A percentile compares a stretch with the other conserved stretches of the same genome.
phyloP scores from a whole-genome alignment of 805 yeast genomes.

The Pichia californica region DNA sequence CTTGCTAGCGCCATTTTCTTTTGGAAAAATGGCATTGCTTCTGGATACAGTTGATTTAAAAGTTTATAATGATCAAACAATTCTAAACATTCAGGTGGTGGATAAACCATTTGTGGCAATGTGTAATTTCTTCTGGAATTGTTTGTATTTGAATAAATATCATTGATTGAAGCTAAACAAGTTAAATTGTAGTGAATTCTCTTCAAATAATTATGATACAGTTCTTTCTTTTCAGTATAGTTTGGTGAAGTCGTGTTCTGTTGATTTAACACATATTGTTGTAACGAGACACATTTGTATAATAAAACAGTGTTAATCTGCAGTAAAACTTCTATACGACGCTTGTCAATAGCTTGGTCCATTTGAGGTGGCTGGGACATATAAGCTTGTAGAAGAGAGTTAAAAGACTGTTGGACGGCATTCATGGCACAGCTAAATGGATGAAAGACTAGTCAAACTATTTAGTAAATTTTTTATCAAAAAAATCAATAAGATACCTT shows the following conservation, averaged over 20 bases:
- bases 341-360: slow-evolving; percentile 27
- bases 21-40: slow-evolving; percentile 33
- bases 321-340: slow-evolving; percentile 29
- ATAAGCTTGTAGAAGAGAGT: slow-evolving; percentile 22
- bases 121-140: slow-evolving; percentile 24
- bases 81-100: slow-evolving; percentile 53
- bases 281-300: slow-evolving; percentile 27
- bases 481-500: background rate
- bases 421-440: background rate
- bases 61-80: slow-evolving; percentile 38
- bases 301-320: slow-evolving; percentile 31
- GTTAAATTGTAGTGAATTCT: slow-evolving; percentile 32
- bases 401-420: slow-evolving; percentile 12
- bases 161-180: slow-evolving; percentile 33
- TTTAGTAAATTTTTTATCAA: background rate
- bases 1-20: slow-evolving; percentile 22
- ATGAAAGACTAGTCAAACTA: background rate
- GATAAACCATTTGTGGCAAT: slow-evolving; percentile 43
- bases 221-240: slow-evolving; percentile 24
- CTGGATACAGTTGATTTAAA: slow-evolving; percentile 41
- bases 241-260: slow-evolving; percentile 18
- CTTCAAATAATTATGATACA: slow-evolving; percentile 29
- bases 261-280: slow-evolving; percentile 22
- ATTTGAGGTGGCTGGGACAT: slow-evolving; percentile 25
- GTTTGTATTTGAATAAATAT: slow-evolving; percentile 26